phyloP scores from a whole-genome alignment of 164 flowering plant genomes.

The Nymphaea thermarum region DNA sequence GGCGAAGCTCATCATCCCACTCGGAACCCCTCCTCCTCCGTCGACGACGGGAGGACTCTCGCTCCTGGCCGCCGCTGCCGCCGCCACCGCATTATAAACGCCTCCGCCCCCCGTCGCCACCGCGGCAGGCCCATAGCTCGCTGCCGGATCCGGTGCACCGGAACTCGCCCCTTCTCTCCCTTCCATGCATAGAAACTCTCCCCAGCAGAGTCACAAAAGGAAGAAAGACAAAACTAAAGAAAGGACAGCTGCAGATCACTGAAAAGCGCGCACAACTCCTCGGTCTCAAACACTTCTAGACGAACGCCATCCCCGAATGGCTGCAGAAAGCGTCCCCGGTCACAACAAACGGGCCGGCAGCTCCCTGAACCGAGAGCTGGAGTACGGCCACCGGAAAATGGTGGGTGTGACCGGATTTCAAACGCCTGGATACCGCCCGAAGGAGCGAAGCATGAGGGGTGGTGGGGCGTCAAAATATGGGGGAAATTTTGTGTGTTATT shows the following conservation, averaged over 20 bases:
- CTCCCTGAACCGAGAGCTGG: neutral
- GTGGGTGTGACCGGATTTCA: neutral
- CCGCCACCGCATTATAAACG: neutral
- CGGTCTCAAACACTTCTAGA: neutral
- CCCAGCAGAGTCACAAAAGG: neutral
- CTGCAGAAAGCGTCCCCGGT: neutral
- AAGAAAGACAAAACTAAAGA: neutral
- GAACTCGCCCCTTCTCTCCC: conserved; percentile 2
- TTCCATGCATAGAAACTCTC: neutral
- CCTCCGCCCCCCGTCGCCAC: neutral
- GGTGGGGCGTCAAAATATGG: neutral
- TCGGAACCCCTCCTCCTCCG: neutral
- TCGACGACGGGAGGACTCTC: neutral
- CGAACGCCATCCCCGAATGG: neutral
- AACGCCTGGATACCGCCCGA: neutral
- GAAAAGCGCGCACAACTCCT: neutral
- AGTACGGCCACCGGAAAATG: too few species aligned
- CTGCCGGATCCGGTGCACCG: neutral
- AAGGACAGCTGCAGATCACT: neutral
- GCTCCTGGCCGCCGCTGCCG: neutral
- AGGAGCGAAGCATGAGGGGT: neutral
- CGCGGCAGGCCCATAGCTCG: neutral
- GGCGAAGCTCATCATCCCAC: conserved; percentile 4
- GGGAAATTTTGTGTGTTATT: neutral
- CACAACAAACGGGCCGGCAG: neutral